phyloP scores from a whole-genome alignment of 75 land plant genomes.

The Selaginella tamariscina region DNA sequence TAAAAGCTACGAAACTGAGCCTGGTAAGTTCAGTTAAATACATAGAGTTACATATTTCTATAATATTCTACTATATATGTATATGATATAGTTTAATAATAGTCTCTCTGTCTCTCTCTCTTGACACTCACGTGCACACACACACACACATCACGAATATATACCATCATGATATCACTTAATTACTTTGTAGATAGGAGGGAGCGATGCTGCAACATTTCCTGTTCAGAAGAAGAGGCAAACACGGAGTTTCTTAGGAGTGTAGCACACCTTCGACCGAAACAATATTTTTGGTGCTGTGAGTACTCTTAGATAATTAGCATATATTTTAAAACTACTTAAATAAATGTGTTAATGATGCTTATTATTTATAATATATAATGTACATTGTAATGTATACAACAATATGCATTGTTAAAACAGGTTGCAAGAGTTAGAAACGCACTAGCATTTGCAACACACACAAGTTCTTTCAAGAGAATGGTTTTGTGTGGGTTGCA shows the following conservation, averaged over 20 bases:
- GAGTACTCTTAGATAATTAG: too few species aligned
- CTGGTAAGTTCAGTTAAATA: constrained; percentile 41
- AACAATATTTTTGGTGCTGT: constrained; percentile 98
- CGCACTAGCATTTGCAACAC: constrained; percentile 86
- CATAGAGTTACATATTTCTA: too few species aligned
- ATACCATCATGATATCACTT: constrained; percentile 3
- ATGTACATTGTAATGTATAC: constrained; percentile 1
- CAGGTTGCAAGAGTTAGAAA: constrained; percentile 93
- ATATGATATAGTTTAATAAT: too few species aligned
- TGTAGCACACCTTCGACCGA: constrained; percentile 86
- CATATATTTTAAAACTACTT: too few species aligned
- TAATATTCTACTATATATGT: too few species aligned
- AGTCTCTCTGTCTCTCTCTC: neutral
- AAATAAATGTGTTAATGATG: too few species aligned
- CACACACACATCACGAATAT: too few species aligned
- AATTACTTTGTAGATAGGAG: constrained; percentile 45
- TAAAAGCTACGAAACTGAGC: constrained; percentile 50
- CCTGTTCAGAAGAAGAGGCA: constrained; percentile 82
- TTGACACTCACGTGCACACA: neutral
- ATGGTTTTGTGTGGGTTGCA: constrained; percentile 91
- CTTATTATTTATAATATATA: too few species aligned
- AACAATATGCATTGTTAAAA: constrained; percentile 2
- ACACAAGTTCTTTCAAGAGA: constrained; percentile 92
- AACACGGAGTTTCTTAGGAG: constrained; percentile 76
- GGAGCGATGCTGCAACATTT: constrained; percentile 63